These are phyloP conservation scores for Monilinia aucupariae DNA, from an alignment of 2,329 filamentous ascomycete genomes.

Conservation along the genomic window DNA sequence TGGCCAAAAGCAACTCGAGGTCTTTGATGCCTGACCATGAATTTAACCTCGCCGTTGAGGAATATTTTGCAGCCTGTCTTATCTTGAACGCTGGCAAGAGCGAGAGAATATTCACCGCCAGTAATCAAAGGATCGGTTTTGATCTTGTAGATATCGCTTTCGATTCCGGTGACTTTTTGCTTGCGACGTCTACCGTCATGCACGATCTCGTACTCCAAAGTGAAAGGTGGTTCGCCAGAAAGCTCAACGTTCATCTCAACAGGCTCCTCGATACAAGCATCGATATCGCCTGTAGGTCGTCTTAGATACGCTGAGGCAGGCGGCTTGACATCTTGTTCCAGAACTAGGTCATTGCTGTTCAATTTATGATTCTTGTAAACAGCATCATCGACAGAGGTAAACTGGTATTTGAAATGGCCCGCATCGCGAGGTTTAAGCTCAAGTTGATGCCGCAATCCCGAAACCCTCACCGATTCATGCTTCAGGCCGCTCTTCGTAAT, in stretches of 20 bases:
- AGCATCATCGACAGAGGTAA: slow-evolving; percentile 72
- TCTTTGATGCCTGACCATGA: slow-evolving; percentile 81
- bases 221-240: slow-evolving; percentile 80
- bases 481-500: slow-evolving; percentile 52
- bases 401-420: slow-evolving; percentile 81
- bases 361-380: slow-evolving; percentile 69
- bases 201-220: slow-evolving; percentile 84
- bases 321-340: slow-evolving; percentile 91
- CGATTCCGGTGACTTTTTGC: slow-evolving; percentile 58
- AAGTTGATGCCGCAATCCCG: slow-evolving; percentile 74
- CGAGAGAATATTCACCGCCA: slow-evolving; percentile 85
- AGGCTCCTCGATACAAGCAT: slow-evolving; percentile 77
- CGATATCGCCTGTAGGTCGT: slow-evolving; percentile 48
- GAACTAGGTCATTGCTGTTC: slow-evolving; percentile 52
- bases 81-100: slow-evolving; percentile 81
- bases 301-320: slow-evolving; percentile 75
- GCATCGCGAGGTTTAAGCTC: slow-evolving; percentile 76
- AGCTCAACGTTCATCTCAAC: slow-evolving; percentile 70
- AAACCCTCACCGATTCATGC: slow-evolving; percentile 45
- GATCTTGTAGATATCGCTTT: slow-evolving; percentile 60
- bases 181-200: slow-evolving; percentile 81
- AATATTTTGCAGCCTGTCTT: slow-evolving; percentile 79
- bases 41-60: slow-evolving; percentile 76
- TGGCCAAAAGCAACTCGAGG: slow-evolving; percentile 82
- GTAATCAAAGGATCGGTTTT: slow-evolving; percentile 67